Evolutionary conservation across 768 basidiomycete species (phyloP).

Genomic region (Pisolithus albus): DNA sequence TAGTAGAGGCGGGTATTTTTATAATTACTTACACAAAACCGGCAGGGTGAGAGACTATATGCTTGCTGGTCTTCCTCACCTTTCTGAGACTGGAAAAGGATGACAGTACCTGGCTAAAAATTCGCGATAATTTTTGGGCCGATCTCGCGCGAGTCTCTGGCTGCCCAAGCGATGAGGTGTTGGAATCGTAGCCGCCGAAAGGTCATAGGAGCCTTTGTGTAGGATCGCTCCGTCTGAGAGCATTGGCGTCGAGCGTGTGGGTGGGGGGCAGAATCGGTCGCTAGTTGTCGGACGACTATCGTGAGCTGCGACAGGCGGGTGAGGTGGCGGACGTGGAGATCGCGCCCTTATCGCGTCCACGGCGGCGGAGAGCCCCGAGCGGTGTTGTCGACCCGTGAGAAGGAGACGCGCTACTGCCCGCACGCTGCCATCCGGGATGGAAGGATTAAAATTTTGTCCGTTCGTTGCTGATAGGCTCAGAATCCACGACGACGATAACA

Average conservation of each 20-base stretch:
- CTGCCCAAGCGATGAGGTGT: conserved; percentile 55
- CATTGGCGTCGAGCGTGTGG: conserved; percentile 37
- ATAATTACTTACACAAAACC: conserved; percentile 68
- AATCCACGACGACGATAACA: not conserved
- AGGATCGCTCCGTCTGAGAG: conserved; percentile 66
- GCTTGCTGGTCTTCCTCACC: conserved; percentile 70
- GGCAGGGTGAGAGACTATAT: conserved; percentile 80
- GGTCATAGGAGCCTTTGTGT: conserved; percentile 88
- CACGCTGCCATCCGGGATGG: too few species aligned
- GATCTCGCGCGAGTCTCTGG: conserved; percentile 55
- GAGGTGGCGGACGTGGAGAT: conserved; percentile 5
- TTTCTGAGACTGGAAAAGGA: conserved; percentile 37
- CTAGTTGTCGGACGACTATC: conserved; percentile 1
- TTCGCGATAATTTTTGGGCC: conserved; percentile 7
- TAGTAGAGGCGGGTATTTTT: conserved; percentile 11
- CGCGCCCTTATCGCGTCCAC: conserved; percentile 4
- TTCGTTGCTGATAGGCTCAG: not conserved
- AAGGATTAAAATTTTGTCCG: too few species aligned
- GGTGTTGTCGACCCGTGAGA: not conserved
- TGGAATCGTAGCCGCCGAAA: conserved; percentile 69
- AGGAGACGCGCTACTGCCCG: not conserved
- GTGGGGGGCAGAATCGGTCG: conserved; percentile 26
- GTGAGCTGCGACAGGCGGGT: not conserved
- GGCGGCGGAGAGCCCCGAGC: not conserved
- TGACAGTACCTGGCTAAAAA: conserved; percentile 20